Percentiles rank a stretch among this genome's conserved stretches.
These are phyloP conservation scores for Hyphodiscus hymeniophilus DNA, from an alignment of 495 filamentous ascomycete genomes.

Conservation along the genomic window DNA sequence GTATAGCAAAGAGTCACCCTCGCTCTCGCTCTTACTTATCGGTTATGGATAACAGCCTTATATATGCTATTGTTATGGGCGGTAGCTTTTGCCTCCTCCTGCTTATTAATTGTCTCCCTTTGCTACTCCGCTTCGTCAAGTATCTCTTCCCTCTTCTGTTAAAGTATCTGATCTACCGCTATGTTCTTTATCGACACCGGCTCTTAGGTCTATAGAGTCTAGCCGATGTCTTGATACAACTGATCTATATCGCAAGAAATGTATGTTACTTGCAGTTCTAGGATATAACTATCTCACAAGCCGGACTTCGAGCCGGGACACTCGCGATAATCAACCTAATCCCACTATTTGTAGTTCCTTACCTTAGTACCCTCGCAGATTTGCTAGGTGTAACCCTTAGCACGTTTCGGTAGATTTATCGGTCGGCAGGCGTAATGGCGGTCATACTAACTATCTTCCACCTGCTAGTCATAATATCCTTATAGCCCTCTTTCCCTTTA, in stretches of 20 bases:
- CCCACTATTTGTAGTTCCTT: not conserved
- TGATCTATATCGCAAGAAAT: conserved; percentile 10
- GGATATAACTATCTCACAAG: conserved; percentile 2
- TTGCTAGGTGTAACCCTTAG: conserved; percentile 3
- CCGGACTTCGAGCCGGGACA: conserved; percentile 4
- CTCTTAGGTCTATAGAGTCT: conserved; percentile 6
- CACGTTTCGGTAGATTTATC: conserved; percentile 2
- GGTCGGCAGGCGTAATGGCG: conserved; percentile 2
- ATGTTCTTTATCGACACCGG: conserved; percentile 9
- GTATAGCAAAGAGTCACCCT: conserved; percentile 1
- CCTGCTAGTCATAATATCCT: not conserved
- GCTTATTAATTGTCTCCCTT: not conserved
- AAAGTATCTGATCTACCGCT: conserved; percentile 18
- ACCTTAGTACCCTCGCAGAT: conserved; percentile 1
- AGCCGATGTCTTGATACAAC: conserved; percentile 4
- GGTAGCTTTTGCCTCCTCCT: conserved; percentile 4
- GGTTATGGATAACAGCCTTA: conserved; percentile 9
- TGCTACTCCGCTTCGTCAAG: conserved; percentile 3
- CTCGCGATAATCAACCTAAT: conserved; percentile 2
- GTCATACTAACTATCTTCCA: not conserved
- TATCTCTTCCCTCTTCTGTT: conserved; percentile 14
- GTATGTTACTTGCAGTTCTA: conserved; percentile 8
- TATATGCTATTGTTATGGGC: not conserved
- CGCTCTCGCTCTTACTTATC: conserved; percentile 7
- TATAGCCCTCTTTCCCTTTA: too few species aligned